Base-by-base conservation (phyloP, 1,139 yeast genomes). In the Nakaseomyces glabratus region DNA sequence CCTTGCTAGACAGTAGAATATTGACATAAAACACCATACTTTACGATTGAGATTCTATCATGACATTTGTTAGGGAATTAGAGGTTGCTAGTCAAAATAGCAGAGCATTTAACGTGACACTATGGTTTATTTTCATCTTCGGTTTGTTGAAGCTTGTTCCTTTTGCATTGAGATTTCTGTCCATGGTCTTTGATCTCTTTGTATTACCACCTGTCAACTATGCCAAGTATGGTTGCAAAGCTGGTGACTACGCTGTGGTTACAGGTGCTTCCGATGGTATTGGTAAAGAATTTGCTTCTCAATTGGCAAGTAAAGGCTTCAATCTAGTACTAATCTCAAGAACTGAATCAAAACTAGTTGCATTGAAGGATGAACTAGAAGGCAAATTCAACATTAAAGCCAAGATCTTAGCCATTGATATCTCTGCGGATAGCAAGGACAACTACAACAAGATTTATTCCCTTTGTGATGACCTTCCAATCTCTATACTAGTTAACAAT, bases 181-280 rank as follows among this genome's bases (percentile, higher is more conserved):
- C 76, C 7, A 48, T 73, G 40, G 19, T 73, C 22, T 46, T 66
- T 20, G 90, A 82, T 49, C 60, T 76, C 38, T 77, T 71, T 50
- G 47, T 84, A 25, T 65, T 80, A 21, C 88, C 93, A 9, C 63
- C 77, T 4, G 75, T 76, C 31, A 65, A 72, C 54, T 76, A 71
- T 53, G 52, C 55, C 34, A 77, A 73, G 56, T 86, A 85, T 54
- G 95, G 96, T n/a, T 72, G 79, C 9, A 58, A 61, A 33, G 42
- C 50, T 14, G 63, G 68, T 49, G 37, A 51, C 41, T 48, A 63
- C 37, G 96, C 96, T 6, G 81, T 90, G 21, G 71, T 90, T 17
- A 90, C 98, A 4, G 99, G 99, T 40, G 93, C 97, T 4, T 84
- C 96, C 33, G 98, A 90, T 58, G 98, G 99, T 26, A 81, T 90